These are phyloP conservation scores for Pseudogymnoascus sp. DNA, from an alignment of 2,329 filamentous ascomycete genomes.

Conservation along the genomic window DNA sequence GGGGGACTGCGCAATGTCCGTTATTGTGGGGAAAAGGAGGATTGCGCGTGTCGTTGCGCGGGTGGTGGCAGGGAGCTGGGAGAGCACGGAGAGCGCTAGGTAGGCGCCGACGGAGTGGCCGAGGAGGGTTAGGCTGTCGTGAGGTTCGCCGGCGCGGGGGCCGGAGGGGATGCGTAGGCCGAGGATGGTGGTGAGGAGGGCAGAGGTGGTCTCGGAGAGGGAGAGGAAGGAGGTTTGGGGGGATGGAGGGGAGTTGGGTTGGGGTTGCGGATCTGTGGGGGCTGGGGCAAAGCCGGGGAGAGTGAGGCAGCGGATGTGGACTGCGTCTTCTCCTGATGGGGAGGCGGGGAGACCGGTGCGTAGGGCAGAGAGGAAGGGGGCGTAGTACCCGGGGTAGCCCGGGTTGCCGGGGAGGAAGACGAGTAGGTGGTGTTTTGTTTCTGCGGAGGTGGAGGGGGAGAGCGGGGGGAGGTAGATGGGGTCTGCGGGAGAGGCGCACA, in stretches of 20 bases:
- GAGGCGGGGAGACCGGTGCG: constrained; percentile 44
- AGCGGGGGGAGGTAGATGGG: neutral
- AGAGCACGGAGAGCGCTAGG: constrained; percentile 60
- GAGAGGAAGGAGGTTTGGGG: constrained; percentile 25
- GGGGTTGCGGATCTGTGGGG: constrained; percentile 19
- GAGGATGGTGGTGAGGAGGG: constrained; percentile 14
- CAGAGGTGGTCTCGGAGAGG: constrained; percentile 29
- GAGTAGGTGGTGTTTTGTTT: constrained; percentile 40
- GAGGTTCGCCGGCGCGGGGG: constrained; percentile 32
- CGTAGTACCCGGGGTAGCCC: constrained; percentile 67
- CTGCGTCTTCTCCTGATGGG: constrained; percentile 21
- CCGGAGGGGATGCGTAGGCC: constrained; percentile 22
- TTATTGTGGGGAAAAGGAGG: constrained; percentile 66
- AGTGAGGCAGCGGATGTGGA: neutral
- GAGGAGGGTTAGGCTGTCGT: constrained; percentile 56
- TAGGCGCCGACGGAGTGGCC: constrained; percentile 72
- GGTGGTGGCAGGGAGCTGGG: constrained; percentile 38
- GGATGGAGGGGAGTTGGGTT: constrained; percentile 27
- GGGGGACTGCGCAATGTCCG: constrained; percentile 59
- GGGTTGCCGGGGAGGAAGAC: constrained; percentile 74
- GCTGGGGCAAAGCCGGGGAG: neutral
- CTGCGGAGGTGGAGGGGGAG: neutral
- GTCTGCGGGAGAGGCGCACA: neutral
- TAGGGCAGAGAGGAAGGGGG: constrained; percentile 55
- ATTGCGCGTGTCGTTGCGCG: constrained; percentile 41